Evolutionary conservation across 495 filamentous ascomycete species (phyloP), one percentile per base, ranked within the genome.

Genomic region (Achaetomiella virescens): DNA sequence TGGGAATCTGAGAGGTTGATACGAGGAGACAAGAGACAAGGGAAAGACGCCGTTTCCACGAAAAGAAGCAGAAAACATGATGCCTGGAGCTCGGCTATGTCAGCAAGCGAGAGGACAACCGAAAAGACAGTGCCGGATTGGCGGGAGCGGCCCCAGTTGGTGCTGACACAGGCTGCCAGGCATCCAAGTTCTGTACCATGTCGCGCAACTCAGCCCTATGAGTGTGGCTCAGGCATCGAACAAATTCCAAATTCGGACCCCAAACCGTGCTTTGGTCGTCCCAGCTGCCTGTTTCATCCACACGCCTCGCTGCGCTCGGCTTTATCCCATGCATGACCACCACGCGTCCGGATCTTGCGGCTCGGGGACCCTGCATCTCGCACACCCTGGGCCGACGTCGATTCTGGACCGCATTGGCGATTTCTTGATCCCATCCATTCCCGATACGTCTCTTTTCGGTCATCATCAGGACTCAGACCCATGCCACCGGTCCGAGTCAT

Each of bases 111-210:
- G n/a, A n/a, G n/a, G n/a, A n/a, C n/a, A n/a, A n/a, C n/a, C n/a
- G 18, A 12, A 17, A 35, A 47, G 27, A 17, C 10, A 22, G 8
- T 6, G 12, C 46, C 41, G 49, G 31, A 48, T 35, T 43, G 56
- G 41, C 22, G 49, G 48, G 35, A 48, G 37, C 31, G n/a, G 47
- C 44, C 48, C 48, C 42, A 27, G 22, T 20, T 53, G 55, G 41
- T 43, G 61, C 61, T 57, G 43, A 61, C 58, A 64, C 11, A 57
- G 52, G 53, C 48, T 29, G 44, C 52, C 45, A 54, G 58, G 55
- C 55, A 54, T 42, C 41, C 48, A 55, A 46, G 25, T 20, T 49
- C 47, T 24, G 54, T 27, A 22, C 44, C 10, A 1, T 17, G 41
- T 22, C 8, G 31, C 42, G 20, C 38, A 43, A 24, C 54, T 62